phyloP scores from a whole-genome alignment of 495 filamentous ascomycete genomes.

The Friedmanniomyces simplex region DNA sequence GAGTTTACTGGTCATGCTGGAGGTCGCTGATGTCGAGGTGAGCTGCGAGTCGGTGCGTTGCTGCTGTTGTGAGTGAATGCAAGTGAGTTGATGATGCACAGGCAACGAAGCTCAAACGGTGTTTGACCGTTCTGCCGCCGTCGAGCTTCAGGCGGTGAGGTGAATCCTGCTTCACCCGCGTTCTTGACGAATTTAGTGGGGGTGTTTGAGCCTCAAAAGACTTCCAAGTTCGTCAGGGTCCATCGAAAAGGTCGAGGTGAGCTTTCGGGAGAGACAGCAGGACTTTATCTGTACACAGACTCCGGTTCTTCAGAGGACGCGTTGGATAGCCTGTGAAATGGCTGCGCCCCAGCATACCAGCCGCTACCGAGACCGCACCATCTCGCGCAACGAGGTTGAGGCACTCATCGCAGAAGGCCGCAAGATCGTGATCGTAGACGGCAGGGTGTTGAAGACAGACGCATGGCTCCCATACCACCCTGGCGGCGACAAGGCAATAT shows the following conservation, averaged over 20 bases:
- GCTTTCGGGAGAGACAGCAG: background rate
- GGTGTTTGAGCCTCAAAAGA: too few relatives aligned
- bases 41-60: background rate
- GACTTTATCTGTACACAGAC: too few relatives aligned
- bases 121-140: background rate
- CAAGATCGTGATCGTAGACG: constrained; percentile 68
- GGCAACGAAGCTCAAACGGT: background rate
- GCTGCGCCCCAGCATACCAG: constrained; percentile 5
- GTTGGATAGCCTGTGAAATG: too few relatives aligned
- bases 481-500: constrained; percentile 83
- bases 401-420: constrained; percentile 78
- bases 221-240: background rate
- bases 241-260: background rate
- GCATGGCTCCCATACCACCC: constrained; percentile 83
- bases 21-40: background rate
- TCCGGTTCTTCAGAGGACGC: too few relatives aligned
- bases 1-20: background rate
- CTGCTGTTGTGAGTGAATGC: background rate
- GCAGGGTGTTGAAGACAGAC: constrained; percentile 75
- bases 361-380: constrained; percentile 17
- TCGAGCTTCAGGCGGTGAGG: background rate
- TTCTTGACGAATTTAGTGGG: too few relatives aligned
- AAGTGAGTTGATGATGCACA: background rate
- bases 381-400: constrained; percentile 66
- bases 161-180: too few relatives aligned